Conservation (phyloP, 75 land plant species). For the Pseudotsuga menziesii region DNA sequence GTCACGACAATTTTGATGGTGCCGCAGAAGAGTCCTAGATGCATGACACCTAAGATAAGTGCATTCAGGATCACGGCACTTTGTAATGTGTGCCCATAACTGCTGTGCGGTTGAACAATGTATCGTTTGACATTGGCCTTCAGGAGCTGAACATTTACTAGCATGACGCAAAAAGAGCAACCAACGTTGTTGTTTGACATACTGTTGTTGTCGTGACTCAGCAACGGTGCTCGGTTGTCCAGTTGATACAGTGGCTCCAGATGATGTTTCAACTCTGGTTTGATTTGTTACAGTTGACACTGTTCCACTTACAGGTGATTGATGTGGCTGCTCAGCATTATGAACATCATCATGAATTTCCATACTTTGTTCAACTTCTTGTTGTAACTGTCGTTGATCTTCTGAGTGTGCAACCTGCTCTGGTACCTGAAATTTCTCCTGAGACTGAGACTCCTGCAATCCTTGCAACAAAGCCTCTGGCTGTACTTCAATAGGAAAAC, state of each 20-base stretch:
- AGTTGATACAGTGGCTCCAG: slow-evolving; percentile 3
- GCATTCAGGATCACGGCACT: slow-evolving; percentile 46
- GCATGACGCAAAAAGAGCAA: slow-evolving; percentile 84
- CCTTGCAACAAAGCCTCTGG: slow-evolving; percentile 22
- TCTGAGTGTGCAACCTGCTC: slow-evolving; percentile 17
- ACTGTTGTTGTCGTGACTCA: slow-evolving; percentile 22
- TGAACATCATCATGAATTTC: slow-evolving; percentile 30
- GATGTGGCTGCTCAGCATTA: slow-evolving; percentile 23
- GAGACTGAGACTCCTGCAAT: slow-evolving; percentile 26
- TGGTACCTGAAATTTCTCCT: slow-evolving; percentile 12
- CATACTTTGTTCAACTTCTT: slow-evolving; percentile 29
- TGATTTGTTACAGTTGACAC: slow-evolving; percentile 13
- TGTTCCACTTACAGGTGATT: slow-evolving; percentile 18
- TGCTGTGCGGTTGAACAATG: slow-evolving; percentile 65
- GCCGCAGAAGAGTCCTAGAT: slow-evolving; percentile 53
- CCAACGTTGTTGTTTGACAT: slow-evolving; percentile 73
- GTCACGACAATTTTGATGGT: slow-evolving; percentile 54
- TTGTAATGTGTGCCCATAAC: slow-evolving; percentile 56
- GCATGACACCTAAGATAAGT: slow-evolving; percentile 51
- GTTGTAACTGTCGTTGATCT: slow-evolving; percentile 22
- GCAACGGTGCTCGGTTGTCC: slow-evolving; percentile 9
- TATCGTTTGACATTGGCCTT: slow-evolving; percentile 57
- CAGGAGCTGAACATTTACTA: slow-evolving; percentile 61
- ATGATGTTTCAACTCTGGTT: slow-evolving; percentile 9
- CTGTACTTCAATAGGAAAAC: slow-evolving; percentile 17